phyloP scores from a whole-genome alignment of 345 rosid genomes.

The Rubroshorea leprosula region DNA sequence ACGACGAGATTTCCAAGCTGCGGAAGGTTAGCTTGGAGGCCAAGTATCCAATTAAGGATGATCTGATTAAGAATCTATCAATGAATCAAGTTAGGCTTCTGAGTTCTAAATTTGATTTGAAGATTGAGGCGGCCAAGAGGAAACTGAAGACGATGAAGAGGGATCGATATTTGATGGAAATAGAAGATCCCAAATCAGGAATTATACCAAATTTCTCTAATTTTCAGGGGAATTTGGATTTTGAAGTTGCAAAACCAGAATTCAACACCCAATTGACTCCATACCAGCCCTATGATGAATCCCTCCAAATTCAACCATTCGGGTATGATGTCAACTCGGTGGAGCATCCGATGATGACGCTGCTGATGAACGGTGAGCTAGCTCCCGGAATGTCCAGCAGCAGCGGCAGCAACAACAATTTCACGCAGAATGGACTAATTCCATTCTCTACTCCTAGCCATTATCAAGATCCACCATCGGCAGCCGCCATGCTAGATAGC shows the following conservation, averaged over 20 bases:
- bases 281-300: not conserved
- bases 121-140: slow-evolving; percentile 13
- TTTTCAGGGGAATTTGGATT: not conserved
- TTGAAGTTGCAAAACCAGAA: not conserved
- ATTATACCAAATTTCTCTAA: not conserved
- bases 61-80: slow-evolving; percentile 9
- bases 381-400: not conserved
- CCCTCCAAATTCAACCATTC: not conserved
- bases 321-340: not conserved
- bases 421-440: not conserved
- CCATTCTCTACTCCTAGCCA: not conserved
- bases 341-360: not conserved
- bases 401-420: too few species aligned
- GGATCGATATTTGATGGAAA: not conserved
- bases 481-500: not conserved
- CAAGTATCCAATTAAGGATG: slow-evolving; percentile 17
- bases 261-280: not conserved
- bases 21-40: slow-evolving; percentile 15
- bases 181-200: not conserved
- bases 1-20: slow-evolving; percentile 14
- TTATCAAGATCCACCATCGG: not conserved
- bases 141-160: slow-evolving; percentile 10
- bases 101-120: not conserved
- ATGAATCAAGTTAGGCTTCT: slow-evolving; percentile 13
- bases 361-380: not conserved